Base-by-base conservation (phyloP, 1,284 basidiomycete species). In the Vanrija sp. region DNA sequence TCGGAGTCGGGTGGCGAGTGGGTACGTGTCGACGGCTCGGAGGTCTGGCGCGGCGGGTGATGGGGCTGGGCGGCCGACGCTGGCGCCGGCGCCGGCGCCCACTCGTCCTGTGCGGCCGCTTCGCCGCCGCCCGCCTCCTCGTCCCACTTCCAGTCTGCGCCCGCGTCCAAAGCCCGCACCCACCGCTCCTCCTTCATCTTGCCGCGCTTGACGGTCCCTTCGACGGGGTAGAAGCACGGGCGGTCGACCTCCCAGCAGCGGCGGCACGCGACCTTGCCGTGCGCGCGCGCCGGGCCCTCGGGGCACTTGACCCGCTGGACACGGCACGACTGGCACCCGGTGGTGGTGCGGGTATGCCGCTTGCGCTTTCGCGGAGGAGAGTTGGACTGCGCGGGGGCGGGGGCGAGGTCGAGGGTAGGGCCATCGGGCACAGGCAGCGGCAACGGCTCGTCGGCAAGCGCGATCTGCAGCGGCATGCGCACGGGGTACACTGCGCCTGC, bases 221-320 rank as follows among this genome's bases (percentile, higher is more conserved):
- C 53, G 26, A 51, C 53, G 12, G 62, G 62, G 42, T 64, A 64
- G 49, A 49, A 58, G 38, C 62, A 64, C 15, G 43, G 39, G 2
- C 51, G 46, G 38, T 59, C 62, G 21, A 55, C 55, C 39, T 64
- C 60, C 45, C 51, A 57, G 46, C 62, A 64, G 19, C 56, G 46
- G 42, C 54, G 49, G 49, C 62, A 64, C 16, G 57, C 45, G 38
- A 61, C 39, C 51, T 61, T 57, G 29, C 34, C 43, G 6, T 34
- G 29, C 7, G 29, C 26, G 12, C 4, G 9, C n/a, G 52, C 19
- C 1, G 43, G 43, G 3, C 60, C 60, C 39, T 64, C 62, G 9
- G 57, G 52, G 40, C 62, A 64, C 29, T 64, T 64, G 19, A 64
- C 53, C 5, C 62, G 52, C 16, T 56, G 54, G 23, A 43, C 43